Conservation (phyloP, 2,329 filamentous ascomycete genomes). For the Fusarium paranaense region DNA sequence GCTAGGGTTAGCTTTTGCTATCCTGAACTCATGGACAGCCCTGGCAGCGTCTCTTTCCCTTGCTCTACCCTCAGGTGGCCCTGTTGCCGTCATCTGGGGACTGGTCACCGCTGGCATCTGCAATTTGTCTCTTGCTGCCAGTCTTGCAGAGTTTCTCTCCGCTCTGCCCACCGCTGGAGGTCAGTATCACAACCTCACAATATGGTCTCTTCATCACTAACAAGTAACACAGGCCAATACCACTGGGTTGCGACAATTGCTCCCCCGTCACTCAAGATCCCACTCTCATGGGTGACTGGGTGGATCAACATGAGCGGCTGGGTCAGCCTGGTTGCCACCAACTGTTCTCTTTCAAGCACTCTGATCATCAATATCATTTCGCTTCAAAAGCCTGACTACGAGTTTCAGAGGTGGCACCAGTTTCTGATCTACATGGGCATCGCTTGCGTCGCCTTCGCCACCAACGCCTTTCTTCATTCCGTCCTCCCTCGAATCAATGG, state of each 20-base stretch:
- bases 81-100: constrained; percentile 77
- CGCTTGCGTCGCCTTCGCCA: constrained; percentile 42
- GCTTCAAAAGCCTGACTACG: constrained; percentile 68
- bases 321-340: constrained; percentile 73
- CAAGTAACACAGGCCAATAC: constrained; percentile 63
- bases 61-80: constrained; percentile 69
- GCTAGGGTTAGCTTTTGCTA: constrained; percentile 59
- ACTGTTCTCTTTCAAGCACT: constrained; percentile 74
- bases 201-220: neutral
- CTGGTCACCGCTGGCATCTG: constrained; percentile 50
- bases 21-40: constrained; percentile 61
- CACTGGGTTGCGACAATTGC: constrained; percentile 73
- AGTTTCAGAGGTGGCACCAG: constrained; percentile 73
- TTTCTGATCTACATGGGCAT: constrained; percentile 65
- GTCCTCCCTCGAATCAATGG: constrained; percentile 65
- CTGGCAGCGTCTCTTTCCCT: constrained; percentile 58
- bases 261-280: constrained; percentile 27
- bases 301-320: constrained; percentile 79
- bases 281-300: constrained; percentile 48
- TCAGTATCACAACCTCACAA: constrained; percentile 62
- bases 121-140: constrained; percentile 65
- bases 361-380: constrained; percentile 75
- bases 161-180: constrained; percentile 70
- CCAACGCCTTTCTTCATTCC: constrained; percentile 48
- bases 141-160: constrained; percentile 76